A percentile compares a stretch with the other conserved stretches of the same genome.
phyloP scores from a whole-genome alignment of 1,284 basidiomycete genomes.

The Puccinia coronata region DNA sequence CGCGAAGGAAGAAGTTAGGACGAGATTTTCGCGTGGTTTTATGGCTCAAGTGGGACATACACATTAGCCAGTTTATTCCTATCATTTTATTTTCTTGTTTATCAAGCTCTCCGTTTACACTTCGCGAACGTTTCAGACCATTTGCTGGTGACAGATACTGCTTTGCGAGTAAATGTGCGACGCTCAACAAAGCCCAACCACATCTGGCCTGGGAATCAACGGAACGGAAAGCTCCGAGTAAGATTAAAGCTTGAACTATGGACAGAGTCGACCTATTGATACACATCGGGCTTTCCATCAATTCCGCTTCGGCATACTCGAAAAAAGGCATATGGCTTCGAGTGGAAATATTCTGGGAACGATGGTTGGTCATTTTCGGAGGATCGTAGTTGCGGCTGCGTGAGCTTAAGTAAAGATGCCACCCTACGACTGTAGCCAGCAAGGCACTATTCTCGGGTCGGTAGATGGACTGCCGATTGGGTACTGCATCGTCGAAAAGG shows the following conservation, averaged over 20 bases:
- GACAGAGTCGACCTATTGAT: slow-evolving; percentile 16
- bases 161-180: slow-evolving; percentile 39
- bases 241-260: slow-evolving; percentile 32
- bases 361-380: neutral
- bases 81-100: slow-evolving; percentile 27
- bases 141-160: slow-evolving; percentile 11
- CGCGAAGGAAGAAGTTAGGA: neutral
- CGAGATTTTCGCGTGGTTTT: neutral
- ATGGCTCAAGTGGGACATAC: neutral
- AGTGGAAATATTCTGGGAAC: neutral
- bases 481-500: slow-evolving; percentile 20
- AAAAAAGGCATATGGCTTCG: slow-evolving; percentile 44
- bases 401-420: slow-evolving; percentile 31
- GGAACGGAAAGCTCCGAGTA: slow-evolving; percentile 42
- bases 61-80: slow-evolving; percentile 42
- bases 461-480: neutral
- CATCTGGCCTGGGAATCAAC: slow-evolving; percentile 43
- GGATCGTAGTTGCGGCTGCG: neutral
- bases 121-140: slow-evolving; percentile 11
- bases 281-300: slow-evolving; percentile 33
- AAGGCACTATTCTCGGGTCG: slow-evolving; percentile 20
- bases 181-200: slow-evolving; percentile 39
- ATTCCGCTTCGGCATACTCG: slow-evolving; percentile 41
- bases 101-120: slow-evolving; percentile 9
- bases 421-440: slow-evolving; percentile 35